phyloP scores from a whole-genome alignment of 371 early-diverging fungal genomes.

The Phascolomyces articulosus region DNA sequence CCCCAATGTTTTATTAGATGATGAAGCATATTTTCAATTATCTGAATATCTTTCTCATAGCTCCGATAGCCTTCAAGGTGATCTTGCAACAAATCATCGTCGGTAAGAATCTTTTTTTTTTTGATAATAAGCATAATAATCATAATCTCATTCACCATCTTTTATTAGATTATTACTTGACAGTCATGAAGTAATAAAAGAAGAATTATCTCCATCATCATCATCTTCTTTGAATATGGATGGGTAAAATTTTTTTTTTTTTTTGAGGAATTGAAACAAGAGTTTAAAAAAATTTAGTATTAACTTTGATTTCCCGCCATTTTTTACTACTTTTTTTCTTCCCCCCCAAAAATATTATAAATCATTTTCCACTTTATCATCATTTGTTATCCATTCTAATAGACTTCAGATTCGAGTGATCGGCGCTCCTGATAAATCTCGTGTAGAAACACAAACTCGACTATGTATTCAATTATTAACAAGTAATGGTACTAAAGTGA shows the following conservation, averaged over 20 bases:
- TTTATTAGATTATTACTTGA: background rate
- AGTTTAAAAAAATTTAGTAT: background rate
- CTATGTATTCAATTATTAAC: conserved; percentile 76
- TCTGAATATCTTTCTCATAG: conserved; percentile 11
- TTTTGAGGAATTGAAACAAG: background rate
- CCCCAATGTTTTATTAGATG: conserved; percentile 1
- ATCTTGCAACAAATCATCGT: no score
- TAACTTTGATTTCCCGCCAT: no score
- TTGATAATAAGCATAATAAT: no score
- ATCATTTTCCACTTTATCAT: no score
- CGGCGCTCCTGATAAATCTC: conserved; percentile 83
- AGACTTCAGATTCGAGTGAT: conserved; percentile 59
- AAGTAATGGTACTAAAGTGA: conserved; percentile 63
- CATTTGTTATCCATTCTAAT: background rate
- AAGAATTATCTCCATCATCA: background rate
- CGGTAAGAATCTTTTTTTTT: no score
- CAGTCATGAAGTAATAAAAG: no score
- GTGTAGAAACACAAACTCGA: conserved; percentile 89
- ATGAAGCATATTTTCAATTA: conserved; percentile 8
- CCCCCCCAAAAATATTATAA: no score
- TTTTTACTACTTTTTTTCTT: no score
- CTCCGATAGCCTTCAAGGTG: no score
- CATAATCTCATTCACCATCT: no score
- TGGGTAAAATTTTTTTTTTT: background rate
- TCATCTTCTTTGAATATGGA: background rate